A percentile compares a stretch with the other conserved stretches of the same genome.
These are phyloP conservation scores for Rhodosporidiobolus sp. DNA, from an alignment of 768 basidiomycete genomes.

Conservation along the genomic window DNA sequence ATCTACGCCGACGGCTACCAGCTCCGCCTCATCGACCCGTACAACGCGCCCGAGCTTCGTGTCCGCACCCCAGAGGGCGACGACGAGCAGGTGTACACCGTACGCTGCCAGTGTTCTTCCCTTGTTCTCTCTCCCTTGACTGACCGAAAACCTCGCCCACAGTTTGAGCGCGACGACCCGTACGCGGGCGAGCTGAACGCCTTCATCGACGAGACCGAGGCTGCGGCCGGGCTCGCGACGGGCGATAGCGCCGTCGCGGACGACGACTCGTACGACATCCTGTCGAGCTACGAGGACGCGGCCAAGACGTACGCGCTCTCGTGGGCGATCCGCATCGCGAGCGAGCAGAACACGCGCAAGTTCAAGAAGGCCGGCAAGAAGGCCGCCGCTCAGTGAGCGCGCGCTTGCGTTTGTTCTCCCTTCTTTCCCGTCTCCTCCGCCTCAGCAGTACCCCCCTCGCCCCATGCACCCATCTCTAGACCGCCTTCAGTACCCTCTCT, in stretches of 20 bases:
- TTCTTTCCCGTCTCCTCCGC: not conserved
- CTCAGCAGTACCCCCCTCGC: too few species aligned
- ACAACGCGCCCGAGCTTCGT: slow-evolving; percentile 82
- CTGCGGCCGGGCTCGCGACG: not conserved
- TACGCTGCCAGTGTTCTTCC: slow-evolving; percentile 14
- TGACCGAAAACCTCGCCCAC: not conserved
- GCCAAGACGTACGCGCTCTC: slow-evolving; percentile 45
- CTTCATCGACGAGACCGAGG: slow-evolving; percentile 43
- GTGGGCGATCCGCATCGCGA: slow-evolving; percentile 40
- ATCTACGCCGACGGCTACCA: slow-evolving; percentile 78
- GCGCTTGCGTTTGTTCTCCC: too few species aligned
- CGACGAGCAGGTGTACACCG: slow-evolving; percentile 40
- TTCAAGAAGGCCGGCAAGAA: slow-evolving; percentile 24
- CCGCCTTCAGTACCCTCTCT: too few species aligned
- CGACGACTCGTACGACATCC: slow-evolving; percentile 40
- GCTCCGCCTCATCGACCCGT: slow-evolving; percentile 64
- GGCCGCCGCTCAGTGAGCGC: not conserved
- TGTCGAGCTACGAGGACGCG: slow-evolving; percentile 39
- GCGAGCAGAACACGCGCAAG: slow-evolving; percentile 34
- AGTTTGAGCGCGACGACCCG: slow-evolving; percentile 38
- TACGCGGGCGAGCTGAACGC: slow-evolving; percentile 27
- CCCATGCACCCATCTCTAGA: too few species aligned
- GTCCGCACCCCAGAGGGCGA: slow-evolving; percentile 56
- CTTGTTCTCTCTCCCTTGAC: not conserved
- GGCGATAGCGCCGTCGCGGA: slow-evolving; percentile 39